Evolutionary conservation across 2,329 filamentous ascomycete genomes (phyloP).

Genomic region (Huntiella abstrusa): DNA sequence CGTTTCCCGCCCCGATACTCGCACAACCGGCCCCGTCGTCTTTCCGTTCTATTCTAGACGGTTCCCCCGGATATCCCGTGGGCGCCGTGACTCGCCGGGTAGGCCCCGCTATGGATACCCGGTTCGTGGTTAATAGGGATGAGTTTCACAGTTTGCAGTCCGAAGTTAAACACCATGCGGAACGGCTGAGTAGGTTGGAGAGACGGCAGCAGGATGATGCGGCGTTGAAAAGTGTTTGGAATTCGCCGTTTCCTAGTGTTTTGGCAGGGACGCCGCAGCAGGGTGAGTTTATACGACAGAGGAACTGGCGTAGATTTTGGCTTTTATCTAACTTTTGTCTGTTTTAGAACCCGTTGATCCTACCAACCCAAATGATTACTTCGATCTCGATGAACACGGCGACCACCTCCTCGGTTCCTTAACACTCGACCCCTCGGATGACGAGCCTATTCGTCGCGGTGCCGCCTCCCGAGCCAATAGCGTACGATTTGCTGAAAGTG

Average conservation of each 20-base stretch:
- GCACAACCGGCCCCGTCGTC: background rate
- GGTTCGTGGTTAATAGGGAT: conserved; percentile 40
- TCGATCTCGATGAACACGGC: conserved; percentile 76
- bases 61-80: no score
- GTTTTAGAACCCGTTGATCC: conserved; percentile 8
- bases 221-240: conserved; percentile 72
- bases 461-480: conserved; percentile 88
- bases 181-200: conserved; percentile 42
- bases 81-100: no score
- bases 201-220: conserved; percentile 50
- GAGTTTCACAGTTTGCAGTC: conserved; percentile 51
- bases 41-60: no score
- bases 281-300: conserved; percentile 34
- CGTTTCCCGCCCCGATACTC: background rate
- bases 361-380: conserved; percentile 50
- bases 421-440: conserved; percentile 62
- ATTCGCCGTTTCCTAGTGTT: conserved; percentile 77
- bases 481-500: conserved; percentile 92
- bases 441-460: conserved; percentile 67
- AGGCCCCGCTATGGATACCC: conserved; percentile 39
- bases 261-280: conserved; percentile 70
- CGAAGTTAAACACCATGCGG: conserved; percentile 50
- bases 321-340: conserved; percentile 1
- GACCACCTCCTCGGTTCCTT: conserved; percentile 63
- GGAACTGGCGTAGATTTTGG: background rate